A percentile compares a stretch with the other conserved stretches of the same genome.
Conservation (phyloP, 164 flowering plant species). For the Magnolia sinica region DNA sequence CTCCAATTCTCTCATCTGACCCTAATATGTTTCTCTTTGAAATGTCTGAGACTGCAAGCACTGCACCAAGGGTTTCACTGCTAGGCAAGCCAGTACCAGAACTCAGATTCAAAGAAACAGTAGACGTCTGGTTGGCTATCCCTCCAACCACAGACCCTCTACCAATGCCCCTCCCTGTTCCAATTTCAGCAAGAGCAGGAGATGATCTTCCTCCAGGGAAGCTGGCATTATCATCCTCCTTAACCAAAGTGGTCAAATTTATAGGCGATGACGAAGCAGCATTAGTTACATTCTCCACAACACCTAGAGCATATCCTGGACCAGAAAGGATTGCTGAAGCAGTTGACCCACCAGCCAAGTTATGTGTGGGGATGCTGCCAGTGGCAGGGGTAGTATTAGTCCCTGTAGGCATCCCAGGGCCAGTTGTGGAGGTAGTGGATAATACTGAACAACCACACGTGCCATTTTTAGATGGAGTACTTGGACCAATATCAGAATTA, state of each 20-base stretch:
- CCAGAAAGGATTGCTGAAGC: slow-evolving; percentile 42
- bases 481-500: slow-evolving; percentile 52
- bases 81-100: slow-evolving; percentile 46
- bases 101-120: slow-evolving; percentile 33
- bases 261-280: slow-evolving; percentile 44
- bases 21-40: slow-evolving; percentile 67
- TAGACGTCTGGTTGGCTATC: slow-evolving; percentile 46
- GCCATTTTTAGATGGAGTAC: slow-evolving; percentile 70
- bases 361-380: slow-evolving; percentile 33
- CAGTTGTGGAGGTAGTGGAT: slow-evolving; percentile 15
- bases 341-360: slow-evolving; percentile 36
- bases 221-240: slow-evolving; percentile 66
- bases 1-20: slow-evolving; percentile 69
- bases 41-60: slow-evolving; percentile 37
- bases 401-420: slow-evolving; percentile 38
- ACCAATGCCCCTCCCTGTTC: slow-evolving; percentile 49
- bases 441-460: slow-evolving; percentile 37
- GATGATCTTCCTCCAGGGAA: slow-evolving; percentile 64
- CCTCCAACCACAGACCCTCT: slow-evolving; percentile 40
- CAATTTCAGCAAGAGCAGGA: slow-evolving; percentile 61
- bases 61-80: slow-evolving; percentile 35
- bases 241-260: slow-evolving; percentile 41
- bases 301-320: slow-evolving; percentile 32
- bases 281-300: slow-evolving; percentile 46
- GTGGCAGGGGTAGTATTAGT: slow-evolving; percentile 39